Percentiles rank a stretch among this genome's conserved stretches.
phyloP scores from a whole-genome alignment of 495 filamentous ascomycete species.

The Sphaerosporella brunnea region DNA sequence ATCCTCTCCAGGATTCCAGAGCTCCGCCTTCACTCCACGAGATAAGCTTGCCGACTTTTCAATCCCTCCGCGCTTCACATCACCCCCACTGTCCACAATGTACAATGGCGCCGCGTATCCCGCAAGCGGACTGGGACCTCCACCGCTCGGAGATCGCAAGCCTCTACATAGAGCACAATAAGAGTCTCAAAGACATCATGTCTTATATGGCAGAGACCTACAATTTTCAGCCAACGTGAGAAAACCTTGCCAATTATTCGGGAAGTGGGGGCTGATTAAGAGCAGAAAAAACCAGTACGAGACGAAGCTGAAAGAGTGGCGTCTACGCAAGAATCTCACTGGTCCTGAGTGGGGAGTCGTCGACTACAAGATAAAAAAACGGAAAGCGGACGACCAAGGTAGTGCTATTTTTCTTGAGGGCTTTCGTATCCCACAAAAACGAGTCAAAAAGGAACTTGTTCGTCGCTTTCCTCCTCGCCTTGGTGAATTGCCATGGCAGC shows the following conservation, averaged over 20 bases:
- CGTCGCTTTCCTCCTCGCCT: not conserved
- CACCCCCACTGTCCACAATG: not conserved
- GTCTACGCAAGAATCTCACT: not conserved
- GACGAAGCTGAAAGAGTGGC: not conserved
- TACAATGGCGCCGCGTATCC: not conserved
- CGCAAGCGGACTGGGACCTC: not conserved
- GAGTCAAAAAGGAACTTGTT: not conserved
- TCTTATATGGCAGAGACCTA: not conserved
- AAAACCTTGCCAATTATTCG: not conserved
- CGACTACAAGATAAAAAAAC: not conserved
- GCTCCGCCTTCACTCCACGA: too few relatives aligned
- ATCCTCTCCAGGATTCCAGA: too few relatives aligned
- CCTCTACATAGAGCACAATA: not conserved
- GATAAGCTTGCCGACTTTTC: too few relatives aligned
- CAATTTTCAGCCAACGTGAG: not conserved
- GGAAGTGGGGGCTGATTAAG: not conserved
- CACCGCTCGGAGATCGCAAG: not conserved
- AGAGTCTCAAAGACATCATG: not conserved
- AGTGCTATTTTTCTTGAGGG: not conserved
- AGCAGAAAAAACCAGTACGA: constrained; percentile 1
- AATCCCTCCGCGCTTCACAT: not conserved
- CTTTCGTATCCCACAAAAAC: not conserved
- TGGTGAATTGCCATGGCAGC: not conserved
- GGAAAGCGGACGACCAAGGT: not conserved
- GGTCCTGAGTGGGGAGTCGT: not conserved